Percentiles rank a stretch among this genome's conserved stretches.
phyloP scores from a whole-genome alignment of 345 rosid species.

The Eucalyptus grandis region DNA sequence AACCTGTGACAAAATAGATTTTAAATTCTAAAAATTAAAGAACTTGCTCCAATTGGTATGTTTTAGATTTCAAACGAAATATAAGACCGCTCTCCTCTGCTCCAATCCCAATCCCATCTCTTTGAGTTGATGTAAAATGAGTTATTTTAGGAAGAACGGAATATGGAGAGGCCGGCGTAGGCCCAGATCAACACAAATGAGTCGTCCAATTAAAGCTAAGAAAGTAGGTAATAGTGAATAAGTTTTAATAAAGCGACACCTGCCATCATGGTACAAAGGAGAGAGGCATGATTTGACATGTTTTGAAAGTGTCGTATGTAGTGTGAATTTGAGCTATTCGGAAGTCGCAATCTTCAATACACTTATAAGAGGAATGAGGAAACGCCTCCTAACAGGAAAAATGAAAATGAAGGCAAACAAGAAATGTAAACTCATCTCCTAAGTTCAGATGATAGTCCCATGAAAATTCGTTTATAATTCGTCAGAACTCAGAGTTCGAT shows the following conservation, averaged over 20 bases:
- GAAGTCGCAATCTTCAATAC: neutral
- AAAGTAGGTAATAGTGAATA: neutral
- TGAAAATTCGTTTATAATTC: neutral
- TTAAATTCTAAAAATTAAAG: fast-evolving
- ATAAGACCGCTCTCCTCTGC: fast-evolving
- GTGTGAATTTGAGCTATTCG: neutral
- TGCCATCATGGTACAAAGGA: neutral
- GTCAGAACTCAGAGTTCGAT: neutral
- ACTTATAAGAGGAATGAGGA: neutral
- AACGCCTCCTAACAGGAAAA: neutral
- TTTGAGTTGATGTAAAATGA: neutral
- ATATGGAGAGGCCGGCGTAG: neutral
- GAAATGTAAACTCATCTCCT: neutral
- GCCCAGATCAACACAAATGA: neutral
- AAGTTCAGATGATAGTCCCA: neutral
- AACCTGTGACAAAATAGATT: fast-evolving
- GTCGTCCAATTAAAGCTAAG: neutral
- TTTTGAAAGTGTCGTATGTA: neutral
- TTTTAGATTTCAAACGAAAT: too few species aligned
- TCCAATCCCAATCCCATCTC: neutral
- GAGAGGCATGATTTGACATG: neutral
- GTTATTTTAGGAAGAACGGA: neutral
- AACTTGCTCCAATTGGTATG: fast-evolving
- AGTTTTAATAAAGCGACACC: neutral
- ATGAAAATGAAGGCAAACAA: neutral